Conservation (phyloP, 1,284 basidiomycete species). For the Cryptococcus maquisensis region DNA sequence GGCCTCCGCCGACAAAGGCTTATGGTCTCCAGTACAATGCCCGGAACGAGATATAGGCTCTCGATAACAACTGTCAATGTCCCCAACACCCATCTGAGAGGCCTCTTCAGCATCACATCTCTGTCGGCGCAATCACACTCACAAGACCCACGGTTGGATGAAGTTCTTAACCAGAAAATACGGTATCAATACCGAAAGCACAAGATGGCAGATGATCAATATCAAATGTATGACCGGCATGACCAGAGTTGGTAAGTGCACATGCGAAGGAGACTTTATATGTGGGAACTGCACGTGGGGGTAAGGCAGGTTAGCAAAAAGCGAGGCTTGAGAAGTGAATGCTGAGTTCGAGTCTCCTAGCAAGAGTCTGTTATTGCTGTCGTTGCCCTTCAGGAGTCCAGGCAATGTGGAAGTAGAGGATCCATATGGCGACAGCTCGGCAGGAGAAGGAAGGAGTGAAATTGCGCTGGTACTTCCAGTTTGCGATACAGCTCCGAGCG, state of each 20-base stretch:
- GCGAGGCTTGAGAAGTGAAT: not conserved
- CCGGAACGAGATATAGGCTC: slow-evolving; percentile 16
- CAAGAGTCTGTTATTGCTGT: too few species aligned
- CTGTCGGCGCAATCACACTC: not conserved
- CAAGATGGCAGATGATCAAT: slow-evolving; percentile 11
- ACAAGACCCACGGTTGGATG: slow-evolving; percentile 21
- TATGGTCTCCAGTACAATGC: slow-evolving; percentile 12
- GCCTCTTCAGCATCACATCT: not conserved
- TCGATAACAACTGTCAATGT: slow-evolving; percentile 7
- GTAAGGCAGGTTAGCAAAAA: not conserved
- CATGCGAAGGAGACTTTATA: not conserved
- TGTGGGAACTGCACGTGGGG: not conserved
- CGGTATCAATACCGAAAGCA: slow-evolving; percentile 8
- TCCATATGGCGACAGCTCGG: too few species aligned
- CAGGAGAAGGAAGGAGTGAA: too few species aligned
- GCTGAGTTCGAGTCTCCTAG: not conserved
- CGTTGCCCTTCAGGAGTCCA: too few species aligned
- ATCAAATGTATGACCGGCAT: slow-evolving; percentile 17
- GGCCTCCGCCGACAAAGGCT: slow-evolving; percentile 13
- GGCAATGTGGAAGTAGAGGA: too few species aligned
- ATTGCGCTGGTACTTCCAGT: too few species aligned
- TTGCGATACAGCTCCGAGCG: too few species aligned
- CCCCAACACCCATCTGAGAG: slow-evolving; percentile 14
- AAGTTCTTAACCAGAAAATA: slow-evolving; percentile 14
- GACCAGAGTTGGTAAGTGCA: slow-evolving; percentile 10